Percentiles rank a stretch among this genome's conserved stretches.
These are phyloP conservation scores for Beauveria caledonica DNA, from an alignment of 2,329 filamentous ascomycete genomes.

Conservation along the genomic window DNA sequence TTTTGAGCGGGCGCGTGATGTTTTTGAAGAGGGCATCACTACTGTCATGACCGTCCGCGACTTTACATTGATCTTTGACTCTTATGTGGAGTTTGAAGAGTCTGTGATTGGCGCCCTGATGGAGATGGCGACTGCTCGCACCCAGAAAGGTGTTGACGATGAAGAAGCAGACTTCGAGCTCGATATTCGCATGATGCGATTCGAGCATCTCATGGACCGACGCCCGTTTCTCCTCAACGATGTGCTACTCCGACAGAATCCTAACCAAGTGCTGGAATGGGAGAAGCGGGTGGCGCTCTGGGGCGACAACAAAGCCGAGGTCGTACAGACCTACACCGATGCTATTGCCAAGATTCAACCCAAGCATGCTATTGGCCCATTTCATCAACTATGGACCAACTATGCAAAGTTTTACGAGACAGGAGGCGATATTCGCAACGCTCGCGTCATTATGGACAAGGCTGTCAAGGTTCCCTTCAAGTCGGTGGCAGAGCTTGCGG, in stretches of 20 bases:
- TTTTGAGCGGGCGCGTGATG: conserved; percentile 85
- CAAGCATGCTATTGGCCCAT: conserved; percentile 87
- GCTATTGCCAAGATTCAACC: conserved; percentile 89
- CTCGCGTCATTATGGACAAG: conserved; percentile 92
- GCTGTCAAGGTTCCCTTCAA: conserved; percentile 97
- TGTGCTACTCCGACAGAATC: conserved; percentile 88
- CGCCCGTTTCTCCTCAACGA: conserved; percentile 94
- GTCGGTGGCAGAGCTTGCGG: conserved; percentile 89
- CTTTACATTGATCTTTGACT: conserved; percentile 93
- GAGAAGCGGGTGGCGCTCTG: conserved; percentile 92
- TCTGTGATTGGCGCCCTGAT: conserved; percentile 87
- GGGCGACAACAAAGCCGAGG: conserved; percentile 85
- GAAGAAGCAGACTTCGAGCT: conserved; percentile 87
- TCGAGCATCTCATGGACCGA: conserved; percentile 96
- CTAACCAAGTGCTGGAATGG: conserved; percentile 94
- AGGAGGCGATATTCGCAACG: conserved; percentile 74
- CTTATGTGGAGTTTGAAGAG: conserved; percentile 95
- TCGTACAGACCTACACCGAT: conserved; percentile 89
- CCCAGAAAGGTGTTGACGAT: conserved; percentile 70
- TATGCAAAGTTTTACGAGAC: conserved; percentile 97
- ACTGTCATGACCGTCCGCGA: conserved; percentile 98
- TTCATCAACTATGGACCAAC: conserved; percentile 91
- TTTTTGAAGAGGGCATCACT: conserved; percentile 93
- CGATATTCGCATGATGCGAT: conserved; percentile 94
- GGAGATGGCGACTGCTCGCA: conserved; percentile 72